Conservation (phyloP, 2,329 filamentous ascomycete genomes). For the Clonostachys solani region DNA sequence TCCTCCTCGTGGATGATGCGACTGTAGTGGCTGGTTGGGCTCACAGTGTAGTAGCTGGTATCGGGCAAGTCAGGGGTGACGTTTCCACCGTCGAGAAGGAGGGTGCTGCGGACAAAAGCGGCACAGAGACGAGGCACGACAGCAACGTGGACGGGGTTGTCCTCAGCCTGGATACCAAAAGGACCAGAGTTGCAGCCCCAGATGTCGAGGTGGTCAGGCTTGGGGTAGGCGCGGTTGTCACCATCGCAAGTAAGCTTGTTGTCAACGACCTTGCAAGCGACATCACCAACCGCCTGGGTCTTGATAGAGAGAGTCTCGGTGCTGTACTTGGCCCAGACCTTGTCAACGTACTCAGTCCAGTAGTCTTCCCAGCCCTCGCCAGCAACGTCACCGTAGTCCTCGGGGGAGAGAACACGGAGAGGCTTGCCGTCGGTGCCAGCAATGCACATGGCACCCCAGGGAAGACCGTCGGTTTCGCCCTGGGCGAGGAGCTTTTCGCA, state of each 20-base stretch:
- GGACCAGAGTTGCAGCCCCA: slow-evolving; percentile 47
- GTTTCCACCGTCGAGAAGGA: slow-evolving; percentile 39
- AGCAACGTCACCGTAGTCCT: slow-evolving; percentile 29
- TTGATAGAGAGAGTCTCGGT: slow-evolving; percentile 31
- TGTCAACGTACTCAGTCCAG: slow-evolving; percentile 37
- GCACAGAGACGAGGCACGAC: slow-evolving; percentile 44
- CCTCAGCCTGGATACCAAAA: slow-evolving; percentile 27
- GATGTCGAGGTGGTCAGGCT: slow-evolving; percentile 38
- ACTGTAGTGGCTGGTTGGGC: slow-evolving; percentile 51
- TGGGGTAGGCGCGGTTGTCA: slow-evolving; percentile 35
- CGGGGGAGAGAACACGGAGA: slow-evolving; percentile 40
- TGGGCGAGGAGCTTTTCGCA: slow-evolving; percentile 34
- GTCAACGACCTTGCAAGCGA: slow-evolving; percentile 30
- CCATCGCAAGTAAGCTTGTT: slow-evolving; percentile 30
- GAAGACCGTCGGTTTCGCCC: slow-evolving; percentile 25
- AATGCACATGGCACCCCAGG: slow-evolving; percentile 41
- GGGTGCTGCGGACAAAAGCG: slow-evolving; percentile 42
- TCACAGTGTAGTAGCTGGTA: slow-evolving; percentile 36
- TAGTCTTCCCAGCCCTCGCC: slow-evolving; percentile 30
- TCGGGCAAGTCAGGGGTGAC: slow-evolving; percentile 33
- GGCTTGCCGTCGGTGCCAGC: slow-evolving; percentile 24
- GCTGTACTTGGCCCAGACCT: slow-evolving; percentile 39
- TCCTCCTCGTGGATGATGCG: slow-evolving; percentile 57
- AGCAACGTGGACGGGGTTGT: slow-evolving; percentile 34
- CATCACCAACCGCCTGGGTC: slow-evolving; percentile 33